Conservation (phyloP, 345 rosid species). For the Hypericum perforatum region DNA sequence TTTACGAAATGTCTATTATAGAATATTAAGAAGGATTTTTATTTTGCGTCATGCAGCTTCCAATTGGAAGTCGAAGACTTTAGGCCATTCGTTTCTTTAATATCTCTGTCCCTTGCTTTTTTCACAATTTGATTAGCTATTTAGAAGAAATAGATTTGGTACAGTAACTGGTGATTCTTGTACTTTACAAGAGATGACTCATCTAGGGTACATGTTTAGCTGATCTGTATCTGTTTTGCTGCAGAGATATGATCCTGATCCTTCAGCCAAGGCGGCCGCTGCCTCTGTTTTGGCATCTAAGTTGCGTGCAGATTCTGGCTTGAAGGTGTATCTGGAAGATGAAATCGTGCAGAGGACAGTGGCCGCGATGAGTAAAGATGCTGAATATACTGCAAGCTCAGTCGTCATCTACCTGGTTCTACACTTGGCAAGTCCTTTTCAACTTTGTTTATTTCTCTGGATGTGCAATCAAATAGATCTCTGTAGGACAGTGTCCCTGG, state of each 20-base stretch:
- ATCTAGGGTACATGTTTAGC: too few relatives aligned
- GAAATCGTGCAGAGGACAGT: slow-evolving; percentile 37
- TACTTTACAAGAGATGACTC: too few relatives aligned
- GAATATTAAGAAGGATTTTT: too few relatives aligned
- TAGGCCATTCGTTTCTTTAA: too few relatives aligned
- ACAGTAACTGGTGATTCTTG: too few relatives aligned
- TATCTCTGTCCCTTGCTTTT: too few relatives aligned
- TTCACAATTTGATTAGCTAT: too few relatives aligned
- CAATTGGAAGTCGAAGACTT: background rate
- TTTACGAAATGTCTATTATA: background rate
- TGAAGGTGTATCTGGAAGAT: slow-evolving; percentile 64
- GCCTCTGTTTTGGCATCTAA: slow-evolving; percentile 93
- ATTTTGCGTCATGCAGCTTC: background rate
- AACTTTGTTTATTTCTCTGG: background rate
- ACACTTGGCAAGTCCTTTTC: background rate
- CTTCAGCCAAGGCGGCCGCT: too few relatives aligned
- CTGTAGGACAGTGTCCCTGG: too few relatives aligned
- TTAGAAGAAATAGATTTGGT: too few relatives aligned
- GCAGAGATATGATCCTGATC: slow-evolving; percentile 92
- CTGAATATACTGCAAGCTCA: slow-evolving; percentile 48
- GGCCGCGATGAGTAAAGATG: slow-evolving; percentile 52
- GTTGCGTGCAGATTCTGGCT: slow-evolving; percentile 86
- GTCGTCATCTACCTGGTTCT: too few relatives aligned
- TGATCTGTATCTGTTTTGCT: too few relatives aligned
- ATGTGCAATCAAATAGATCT: background rate